Conservation (phyloP, 2,329 filamentous ascomycete genomes). For the Colletotrichum somersetense region DNA sequence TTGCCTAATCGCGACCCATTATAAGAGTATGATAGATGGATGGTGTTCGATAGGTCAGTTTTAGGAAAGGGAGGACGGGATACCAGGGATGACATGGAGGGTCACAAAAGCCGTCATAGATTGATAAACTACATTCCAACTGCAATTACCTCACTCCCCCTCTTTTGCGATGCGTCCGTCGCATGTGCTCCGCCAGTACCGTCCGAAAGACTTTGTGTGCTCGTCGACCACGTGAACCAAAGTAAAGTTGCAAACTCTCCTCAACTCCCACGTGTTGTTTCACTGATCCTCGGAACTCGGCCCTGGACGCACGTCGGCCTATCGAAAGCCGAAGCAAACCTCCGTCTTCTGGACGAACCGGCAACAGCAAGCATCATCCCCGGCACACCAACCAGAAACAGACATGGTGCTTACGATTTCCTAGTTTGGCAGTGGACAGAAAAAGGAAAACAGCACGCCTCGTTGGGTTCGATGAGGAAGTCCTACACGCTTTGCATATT, state of each 20-base stretch:
- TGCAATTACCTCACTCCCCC: neutral
- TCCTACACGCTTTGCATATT: slow-evolving; percentile 22
- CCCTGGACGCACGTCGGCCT: neutral
- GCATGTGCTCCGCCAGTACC: no score
- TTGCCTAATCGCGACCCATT: slow-evolving; percentile 54
- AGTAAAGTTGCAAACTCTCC: no score
- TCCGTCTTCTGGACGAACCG: neutral
- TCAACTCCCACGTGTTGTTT: neutral
- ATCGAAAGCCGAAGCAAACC: neutral
- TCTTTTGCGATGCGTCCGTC: neutral
- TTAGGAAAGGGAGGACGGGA: no score
- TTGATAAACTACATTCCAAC: slow-evolving; percentile 11
- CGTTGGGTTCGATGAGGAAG: slow-evolving; percentile 2
- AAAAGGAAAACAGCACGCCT: neutral
- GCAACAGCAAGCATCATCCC: slow-evolving; percentile 9
- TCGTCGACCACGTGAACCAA: neutral
- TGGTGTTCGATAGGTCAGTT: neutral
- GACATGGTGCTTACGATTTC: slow-evolving; percentile 1
- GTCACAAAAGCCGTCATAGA: slow-evolving; percentile 2
- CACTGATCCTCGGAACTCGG: neutral
- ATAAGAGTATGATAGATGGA: neutral
- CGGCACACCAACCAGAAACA: neutral
- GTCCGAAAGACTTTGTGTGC: no score
- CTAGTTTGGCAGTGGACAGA: neutral
- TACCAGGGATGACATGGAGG: neutral